Percentiles rank a stretch among this genome's conserved stretches.
phyloP scores from a whole-genome alignment of 208 protist genomes.

The Leishmania arabica region DNA sequence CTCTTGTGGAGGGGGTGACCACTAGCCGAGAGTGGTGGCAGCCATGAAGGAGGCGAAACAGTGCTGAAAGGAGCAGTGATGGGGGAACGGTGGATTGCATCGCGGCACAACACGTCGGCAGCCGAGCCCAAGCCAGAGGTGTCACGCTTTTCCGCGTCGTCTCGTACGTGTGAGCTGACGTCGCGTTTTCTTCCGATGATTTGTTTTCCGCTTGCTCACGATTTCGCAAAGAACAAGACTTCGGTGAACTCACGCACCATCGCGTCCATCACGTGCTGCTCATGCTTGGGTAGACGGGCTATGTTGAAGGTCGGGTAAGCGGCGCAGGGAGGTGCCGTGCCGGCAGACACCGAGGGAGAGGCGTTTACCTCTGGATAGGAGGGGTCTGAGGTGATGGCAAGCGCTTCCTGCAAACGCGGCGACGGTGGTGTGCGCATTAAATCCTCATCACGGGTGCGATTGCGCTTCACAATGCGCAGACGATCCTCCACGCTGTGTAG shows the following conservation, averaged over 20 bases:
- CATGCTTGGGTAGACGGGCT: slow-evolving; percentile 59
- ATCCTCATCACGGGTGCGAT: slow-evolving; percentile 26
- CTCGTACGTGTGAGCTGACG: not conserved
- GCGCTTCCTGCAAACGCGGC: not conserved
- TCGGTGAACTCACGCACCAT: slow-evolving; percentile 66
- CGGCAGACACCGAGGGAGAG: slow-evolving; percentile 8
- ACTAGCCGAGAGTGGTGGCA: not conserved
- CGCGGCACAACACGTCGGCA: not conserved
- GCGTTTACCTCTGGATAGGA: not conserved
- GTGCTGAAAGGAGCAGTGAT: not conserved
- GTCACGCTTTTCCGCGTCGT: not conserved
- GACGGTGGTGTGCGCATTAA: slow-evolving; percentile 4
- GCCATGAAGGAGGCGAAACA: not conserved
- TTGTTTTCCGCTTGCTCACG: not conserved
- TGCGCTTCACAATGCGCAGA: slow-evolving; percentile 79
- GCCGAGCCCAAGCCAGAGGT: not conserved
- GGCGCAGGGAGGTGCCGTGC: slow-evolving; percentile 46
- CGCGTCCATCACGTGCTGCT: slow-evolving; percentile 77
- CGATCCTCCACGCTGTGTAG: slow-evolving; percentile 68
- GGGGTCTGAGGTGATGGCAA: not conserved
- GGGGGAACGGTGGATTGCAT: not conserved
- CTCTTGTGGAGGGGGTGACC: not conserved
- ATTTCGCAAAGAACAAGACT: slow-evolving; percentile 56
- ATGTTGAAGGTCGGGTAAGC: slow-evolving; percentile 71
- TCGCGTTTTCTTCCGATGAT: not conserved